Evolutionary conservation across 345 rosid species (phyloP).

Genomic region (Capsella bursapastoris): DNA sequence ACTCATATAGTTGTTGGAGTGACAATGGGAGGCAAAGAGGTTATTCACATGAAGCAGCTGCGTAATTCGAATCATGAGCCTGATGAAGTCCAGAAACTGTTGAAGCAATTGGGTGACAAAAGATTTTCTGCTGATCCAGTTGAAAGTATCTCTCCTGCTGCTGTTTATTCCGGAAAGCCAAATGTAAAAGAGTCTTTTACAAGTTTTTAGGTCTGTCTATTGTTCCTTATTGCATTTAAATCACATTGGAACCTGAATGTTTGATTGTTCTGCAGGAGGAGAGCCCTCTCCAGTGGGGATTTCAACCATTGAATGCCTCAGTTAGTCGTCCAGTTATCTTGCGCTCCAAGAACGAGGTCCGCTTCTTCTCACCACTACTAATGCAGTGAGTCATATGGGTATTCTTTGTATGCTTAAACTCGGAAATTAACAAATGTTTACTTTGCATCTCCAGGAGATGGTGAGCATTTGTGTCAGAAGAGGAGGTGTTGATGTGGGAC

Average conservation of each 20-base stretch:
- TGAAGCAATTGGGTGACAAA: conserved; percentile 68
- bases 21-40: conserved; percentile 89
- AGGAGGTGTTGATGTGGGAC: conserved; percentile 77
- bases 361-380: conserved; percentile 29
- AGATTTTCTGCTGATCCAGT: conserved; percentile 55
- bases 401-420: not conserved
- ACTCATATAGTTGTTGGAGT: conserved; percentile 84
- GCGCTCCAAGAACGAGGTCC: conserved; percentile 67
- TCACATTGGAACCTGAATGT: not conserved
- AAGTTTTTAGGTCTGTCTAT: not conserved
- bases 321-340: conserved; percentile 47
- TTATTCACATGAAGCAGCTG: conserved; percentile 68
- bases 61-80: conserved; percentile 66
- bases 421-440: not conserved
- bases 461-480: conserved; percentile 58
- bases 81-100: conserved; percentile 61
- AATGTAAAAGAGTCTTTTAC: conserved; percentile 48
- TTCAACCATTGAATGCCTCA: conserved; percentile 43
- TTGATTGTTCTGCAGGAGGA: conserved; percentile 54
- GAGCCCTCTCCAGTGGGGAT: conserved; percentile 48
- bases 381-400: conserved; percentile 14
- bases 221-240: not conserved
- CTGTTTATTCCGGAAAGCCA: conserved; percentile 43
- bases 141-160: conserved; percentile 20
- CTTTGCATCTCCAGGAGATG: conserved; percentile 52